Evolutionary conservation across 345 rosid genomes (phyloP).

Genomic region (Garcia nutans): DNA sequence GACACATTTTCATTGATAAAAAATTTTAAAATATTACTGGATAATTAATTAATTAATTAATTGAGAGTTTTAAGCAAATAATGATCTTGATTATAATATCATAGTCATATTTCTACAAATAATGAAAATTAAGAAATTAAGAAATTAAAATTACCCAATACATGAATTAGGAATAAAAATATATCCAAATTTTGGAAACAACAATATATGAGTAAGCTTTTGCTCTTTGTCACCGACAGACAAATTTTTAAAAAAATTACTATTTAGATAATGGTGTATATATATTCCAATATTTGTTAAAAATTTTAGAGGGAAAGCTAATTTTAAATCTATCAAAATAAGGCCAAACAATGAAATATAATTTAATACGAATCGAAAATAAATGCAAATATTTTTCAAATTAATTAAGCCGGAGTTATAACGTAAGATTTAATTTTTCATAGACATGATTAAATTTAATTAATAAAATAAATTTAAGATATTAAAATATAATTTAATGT

Average conservation of each 20-base stretch:
- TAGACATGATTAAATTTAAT: neutral
- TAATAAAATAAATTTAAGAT: too few relatives aligned
- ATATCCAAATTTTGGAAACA: neutral
- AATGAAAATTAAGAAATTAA: neutral
- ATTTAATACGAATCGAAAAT: too few relatives aligned
- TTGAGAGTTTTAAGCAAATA: too few relatives aligned
- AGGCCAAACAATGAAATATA: slow-evolving; percentile 13
- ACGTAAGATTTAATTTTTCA: neutral
- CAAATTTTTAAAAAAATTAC: neutral
- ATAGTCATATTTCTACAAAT: too few relatives aligned
- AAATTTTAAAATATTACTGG: too few relatives aligned
- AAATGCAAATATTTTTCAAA: too few relatives aligned
- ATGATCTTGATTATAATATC: too few relatives aligned
- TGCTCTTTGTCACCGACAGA: neutral
- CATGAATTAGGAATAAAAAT: neutral
- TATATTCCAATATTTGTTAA: slow-evolving; percentile 6
- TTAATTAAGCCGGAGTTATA: too few relatives aligned
- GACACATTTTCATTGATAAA: too few relatives aligned
- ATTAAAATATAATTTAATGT: too few relatives aligned
- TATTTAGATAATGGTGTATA: neutral
- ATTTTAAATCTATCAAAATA: neutral
- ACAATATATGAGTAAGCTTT: neutral
- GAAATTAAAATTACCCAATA: neutral
- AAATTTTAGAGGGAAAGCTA: neutral
- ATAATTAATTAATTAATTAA: too few relatives aligned